Conservation (phyloP, 2,329 filamentous ascomycete genomes). For the Exophiala spinifera region DNA sequence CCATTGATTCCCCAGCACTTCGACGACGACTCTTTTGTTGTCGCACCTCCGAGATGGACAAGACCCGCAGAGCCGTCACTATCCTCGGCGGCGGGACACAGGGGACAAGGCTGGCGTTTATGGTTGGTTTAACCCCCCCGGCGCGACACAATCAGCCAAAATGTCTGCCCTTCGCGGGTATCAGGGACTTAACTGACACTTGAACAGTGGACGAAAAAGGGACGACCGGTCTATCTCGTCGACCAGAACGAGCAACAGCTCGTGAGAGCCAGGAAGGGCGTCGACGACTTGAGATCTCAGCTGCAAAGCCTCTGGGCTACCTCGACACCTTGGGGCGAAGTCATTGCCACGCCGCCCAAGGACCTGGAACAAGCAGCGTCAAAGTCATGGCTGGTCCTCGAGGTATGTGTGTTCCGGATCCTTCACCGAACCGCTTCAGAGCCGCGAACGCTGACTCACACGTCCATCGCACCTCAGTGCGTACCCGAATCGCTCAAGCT, state of each 20-base stretch:
- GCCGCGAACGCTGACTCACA: neutral
- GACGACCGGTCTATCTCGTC: conserved; percentile 34
- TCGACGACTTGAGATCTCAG: conserved; percentile 31
- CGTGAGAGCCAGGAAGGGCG: conserved; percentile 30
- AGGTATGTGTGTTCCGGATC: conserved; percentile 28
- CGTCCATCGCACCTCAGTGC: conserved; percentile 36
- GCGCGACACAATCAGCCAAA: too few relatives aligned
- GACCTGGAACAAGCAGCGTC: conserved; percentile 27
- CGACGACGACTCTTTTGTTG: too few relatives aligned
- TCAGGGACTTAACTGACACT: neutral
- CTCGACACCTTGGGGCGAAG: conserved; percentile 25
- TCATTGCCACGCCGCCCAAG: conserved; percentile 27
- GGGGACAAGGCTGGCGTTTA: conserved; percentile 37
- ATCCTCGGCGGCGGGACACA: conserved; percentile 38
- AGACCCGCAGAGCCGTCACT: conserved; percentile 18
- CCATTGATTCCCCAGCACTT: neutral
- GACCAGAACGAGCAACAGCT: conserved; percentile 34
- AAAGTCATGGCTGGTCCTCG: conserved; percentile 38
- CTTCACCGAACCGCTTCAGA: neutral
- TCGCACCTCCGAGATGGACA: neutral
- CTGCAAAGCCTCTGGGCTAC: conserved; percentile 8
- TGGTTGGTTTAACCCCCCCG: conserved; percentile 30
- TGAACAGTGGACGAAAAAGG: conserved; percentile 36
- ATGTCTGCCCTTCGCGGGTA: too few relatives aligned
- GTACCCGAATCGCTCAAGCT: conserved; percentile 44